phyloP scores from a whole-genome alignment of 2,329 filamentous ascomycete species.

The Coniochaeta ligniaria region DNA sequence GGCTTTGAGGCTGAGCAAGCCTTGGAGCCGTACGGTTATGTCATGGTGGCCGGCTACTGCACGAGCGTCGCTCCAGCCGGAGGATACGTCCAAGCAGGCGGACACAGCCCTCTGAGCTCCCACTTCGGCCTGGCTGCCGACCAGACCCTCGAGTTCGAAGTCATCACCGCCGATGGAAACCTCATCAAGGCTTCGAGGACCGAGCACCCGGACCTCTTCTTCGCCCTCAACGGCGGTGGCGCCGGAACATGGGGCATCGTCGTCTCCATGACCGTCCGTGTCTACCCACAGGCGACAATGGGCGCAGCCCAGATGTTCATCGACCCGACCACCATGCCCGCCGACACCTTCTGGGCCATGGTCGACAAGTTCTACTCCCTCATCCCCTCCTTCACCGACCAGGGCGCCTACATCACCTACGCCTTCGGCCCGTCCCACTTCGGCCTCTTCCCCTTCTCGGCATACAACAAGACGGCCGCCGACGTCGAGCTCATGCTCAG shows the following conservation, averaged over 20 bases:
- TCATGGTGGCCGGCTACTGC: conserved; percentile 29
- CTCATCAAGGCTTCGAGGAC: conserved; percentile 7
- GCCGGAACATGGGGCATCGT: background rate
- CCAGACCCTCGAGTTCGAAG: conserved; percentile 27
- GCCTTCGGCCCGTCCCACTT: conserved; percentile 1
- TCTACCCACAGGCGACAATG: background rate
- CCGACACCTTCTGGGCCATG: conserved; percentile 2
- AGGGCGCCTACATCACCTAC: conserved; percentile 1
- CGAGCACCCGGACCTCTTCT: conserved; percentile 13
- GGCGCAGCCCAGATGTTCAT: conserved; percentile 3
- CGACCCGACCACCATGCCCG: background rate
- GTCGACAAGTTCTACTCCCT: conserved; percentile 3
- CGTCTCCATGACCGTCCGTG: background rate
- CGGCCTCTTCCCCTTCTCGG: conserved; percentile 4
- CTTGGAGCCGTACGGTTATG: conserved; percentile 14
- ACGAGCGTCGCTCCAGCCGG: conserved; percentile 32
- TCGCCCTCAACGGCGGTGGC: conserved; percentile 13
- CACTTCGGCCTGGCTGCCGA: conserved; percentile 30
- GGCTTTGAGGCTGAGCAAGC: conserved; percentile 16
- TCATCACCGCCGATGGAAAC: conserved; percentile 31
- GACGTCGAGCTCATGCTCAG: background rate
- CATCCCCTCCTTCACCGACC: conserved; percentile 1
- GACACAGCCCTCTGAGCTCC: conserved; percentile 27
- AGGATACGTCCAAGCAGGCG: conserved; percentile 39
- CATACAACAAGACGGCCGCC: conserved; percentile 4